Conservation (phyloP, 1,284 basidiomycete species). For the Boletus subluridellus region DNA sequence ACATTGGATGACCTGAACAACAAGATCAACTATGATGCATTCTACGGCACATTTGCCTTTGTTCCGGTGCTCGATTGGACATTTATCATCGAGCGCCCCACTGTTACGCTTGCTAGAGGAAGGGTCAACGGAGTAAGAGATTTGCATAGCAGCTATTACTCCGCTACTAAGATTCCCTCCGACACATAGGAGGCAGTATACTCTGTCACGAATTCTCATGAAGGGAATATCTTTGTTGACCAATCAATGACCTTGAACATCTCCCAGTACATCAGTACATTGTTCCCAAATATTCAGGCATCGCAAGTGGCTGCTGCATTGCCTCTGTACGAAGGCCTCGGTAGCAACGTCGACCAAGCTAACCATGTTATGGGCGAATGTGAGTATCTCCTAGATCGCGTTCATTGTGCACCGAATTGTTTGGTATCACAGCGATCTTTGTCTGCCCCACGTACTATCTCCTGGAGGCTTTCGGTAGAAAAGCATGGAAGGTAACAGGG, state of each 20-base stretch:
- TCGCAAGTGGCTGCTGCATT: slow-evolving; percentile 8
- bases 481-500: slow-evolving; percentile 11
- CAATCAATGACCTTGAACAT: background rate
- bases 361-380: slow-evolving; percentile 43
- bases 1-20: background rate
- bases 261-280: slow-evolving; percentile 9
- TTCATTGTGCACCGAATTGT: background rate
- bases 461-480: slow-evolving; percentile 5
- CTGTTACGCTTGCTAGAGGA: slow-evolving; percentile 33
- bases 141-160: background rate
- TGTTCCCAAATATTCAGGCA: slow-evolving; percentile 13
- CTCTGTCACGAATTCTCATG: slow-evolving; percentile 38
- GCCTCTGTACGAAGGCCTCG: slow-evolving; percentile 7
- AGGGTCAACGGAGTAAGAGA: slow-evolving; percentile 41
- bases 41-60: slow-evolving; percentile 9
- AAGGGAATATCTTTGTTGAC: slow-evolving; percentile 41
- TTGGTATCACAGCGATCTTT: background rate
- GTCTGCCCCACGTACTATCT: slow-evolving; percentile 8
- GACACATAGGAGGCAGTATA: slow-evolving; percentile 22
- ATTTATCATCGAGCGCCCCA: slow-evolving; percentile 43
- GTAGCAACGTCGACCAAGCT: slow-evolving; percentile 17
- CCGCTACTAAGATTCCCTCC: slow-evolving; percentile 6
- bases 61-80: slow-evolving; percentile 44
- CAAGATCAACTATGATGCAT: background rate
- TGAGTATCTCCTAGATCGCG: slow-evolving; percentile 8